A percentile compares a stretch with the other conserved stretches of the same genome.
These are phyloP conservation scores for Aspergillus steynii DNA, from an alignment of 495 filamentous ascomycete genomes.

Conservation along the genomic window DNA sequence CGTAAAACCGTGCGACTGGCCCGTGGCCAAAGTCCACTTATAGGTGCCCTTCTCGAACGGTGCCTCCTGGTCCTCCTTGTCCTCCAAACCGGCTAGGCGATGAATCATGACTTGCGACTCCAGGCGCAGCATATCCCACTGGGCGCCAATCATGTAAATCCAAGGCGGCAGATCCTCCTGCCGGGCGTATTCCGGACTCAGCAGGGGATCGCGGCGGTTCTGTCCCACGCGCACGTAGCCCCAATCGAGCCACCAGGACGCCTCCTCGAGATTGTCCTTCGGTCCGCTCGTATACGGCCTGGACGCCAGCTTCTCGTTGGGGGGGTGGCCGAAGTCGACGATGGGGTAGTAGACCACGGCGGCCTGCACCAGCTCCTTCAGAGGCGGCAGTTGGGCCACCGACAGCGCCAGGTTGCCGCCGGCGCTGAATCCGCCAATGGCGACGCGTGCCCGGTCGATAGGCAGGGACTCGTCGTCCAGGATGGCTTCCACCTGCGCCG, in stretches of 20 bases:
- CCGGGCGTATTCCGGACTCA: constrained; percentile 34
- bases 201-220: constrained; percentile 34
- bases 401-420: constrained; percentile 36
- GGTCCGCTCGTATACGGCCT: constrained; percentile 28
- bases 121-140: constrained; percentile 33
- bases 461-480: constrained; percentile 10
- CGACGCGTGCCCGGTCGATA: constrained; percentile 32
- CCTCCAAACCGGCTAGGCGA: constrained; percentile 27
- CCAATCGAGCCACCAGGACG: constrained; percentile 31
- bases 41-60: constrained; percentile 27
- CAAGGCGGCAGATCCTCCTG: constrained; percentile 30
- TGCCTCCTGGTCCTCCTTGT: constrained; percentile 19
- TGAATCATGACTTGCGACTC: constrained; percentile 38
- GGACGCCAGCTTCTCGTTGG: constrained; percentile 24
- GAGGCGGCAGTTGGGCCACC: constrained; percentile 25
- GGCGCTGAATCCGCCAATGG: constrained; percentile 40
- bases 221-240: constrained; percentile 32
- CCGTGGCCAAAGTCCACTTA: constrained; percentile 32
- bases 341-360: constrained; percentile 36
- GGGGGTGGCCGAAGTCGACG: constrained; percentile 30
- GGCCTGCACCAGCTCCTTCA: constrained; percentile 32
- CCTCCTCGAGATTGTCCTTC: constrained; percentile 24
- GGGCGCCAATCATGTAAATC: constrained; percentile 31
- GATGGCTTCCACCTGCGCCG: constrained; percentile 33
- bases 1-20: constrained; percentile 29